Conservation (phyloP, 345 rosid genomes). For the Murraya koenigii region DNA sequence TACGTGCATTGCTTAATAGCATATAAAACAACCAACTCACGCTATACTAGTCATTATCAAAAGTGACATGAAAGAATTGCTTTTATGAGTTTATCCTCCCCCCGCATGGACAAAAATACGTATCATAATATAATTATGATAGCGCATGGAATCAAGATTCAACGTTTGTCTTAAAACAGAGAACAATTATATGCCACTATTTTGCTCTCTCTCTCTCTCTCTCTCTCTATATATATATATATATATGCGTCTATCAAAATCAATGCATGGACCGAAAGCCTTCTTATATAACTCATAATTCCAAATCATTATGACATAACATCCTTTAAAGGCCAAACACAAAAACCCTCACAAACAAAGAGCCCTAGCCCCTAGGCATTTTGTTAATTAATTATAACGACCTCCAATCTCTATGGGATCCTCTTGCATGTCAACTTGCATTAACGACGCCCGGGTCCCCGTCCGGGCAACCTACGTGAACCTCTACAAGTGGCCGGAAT, state of each 20-base stretch:
- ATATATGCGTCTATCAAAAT: no score
- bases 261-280: not conserved
- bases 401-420: constrained; percentile 19
- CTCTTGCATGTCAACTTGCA: constrained; percentile 27
- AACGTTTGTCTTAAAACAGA: not conserved
- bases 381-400: no score
- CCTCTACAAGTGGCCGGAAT: constrained; percentile 34
- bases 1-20: not conserved
- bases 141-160: not conserved
- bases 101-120: not conserved
- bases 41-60: not conserved
- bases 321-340: not conserved
- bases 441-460: constrained; percentile 13
- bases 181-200: not conserved
- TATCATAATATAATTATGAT: not conserved
- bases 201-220: no score
- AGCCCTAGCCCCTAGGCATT: no score
- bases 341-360: not conserved
- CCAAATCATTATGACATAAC: not conserved
- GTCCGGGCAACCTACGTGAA: constrained; percentile 22
- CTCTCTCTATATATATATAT: no score
- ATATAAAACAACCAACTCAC: not conserved
- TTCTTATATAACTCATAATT: not conserved
- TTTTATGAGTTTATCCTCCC: no score
- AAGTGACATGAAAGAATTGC: not conserved